These are phyloP conservation scores for Fonsecaea monophora DNA, from an alignment of 2,329 filamentous ascomycete species.

Conservation along the genomic window DNA sequence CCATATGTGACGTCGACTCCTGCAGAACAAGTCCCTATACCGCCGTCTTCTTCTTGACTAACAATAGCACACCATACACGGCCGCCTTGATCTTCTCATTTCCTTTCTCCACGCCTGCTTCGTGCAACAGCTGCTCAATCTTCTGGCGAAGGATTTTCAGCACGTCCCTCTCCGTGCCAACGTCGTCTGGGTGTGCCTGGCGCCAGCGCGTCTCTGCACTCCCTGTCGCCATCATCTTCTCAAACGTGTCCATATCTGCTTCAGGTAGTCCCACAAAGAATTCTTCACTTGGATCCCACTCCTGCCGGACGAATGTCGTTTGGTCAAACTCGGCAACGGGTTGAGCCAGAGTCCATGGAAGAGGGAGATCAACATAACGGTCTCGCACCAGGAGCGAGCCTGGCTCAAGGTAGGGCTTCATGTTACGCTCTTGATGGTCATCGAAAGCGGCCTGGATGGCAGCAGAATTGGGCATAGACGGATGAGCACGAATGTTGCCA, in stretches of 20 bases:
- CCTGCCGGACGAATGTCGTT: constrained; percentile 14
- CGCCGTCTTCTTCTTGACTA: constrained; percentile 43
- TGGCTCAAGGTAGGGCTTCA: constrained; percentile 50
- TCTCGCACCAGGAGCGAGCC: constrained; percentile 53
- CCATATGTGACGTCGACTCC: neutral
- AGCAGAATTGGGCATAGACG: constrained; percentile 48
- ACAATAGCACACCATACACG: constrained; percentile 35
- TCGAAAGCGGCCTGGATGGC: constrained; percentile 54
- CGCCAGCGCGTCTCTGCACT: constrained; percentile 52
- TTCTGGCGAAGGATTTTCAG: constrained; percentile 41
- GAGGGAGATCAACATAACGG: constrained; percentile 52
- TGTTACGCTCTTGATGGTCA: constrained; percentile 48
- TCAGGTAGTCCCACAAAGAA: constrained; percentile 43
- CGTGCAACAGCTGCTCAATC: constrained; percentile 45
- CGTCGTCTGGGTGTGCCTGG: constrained; percentile 47
- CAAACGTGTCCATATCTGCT: constrained; percentile 42
- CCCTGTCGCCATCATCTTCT: constrained; percentile 44
- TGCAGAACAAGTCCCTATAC: neutral
- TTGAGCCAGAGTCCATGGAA: constrained; percentile 56
- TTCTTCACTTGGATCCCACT: constrained; percentile 21
- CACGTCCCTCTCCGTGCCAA: constrained; percentile 44
- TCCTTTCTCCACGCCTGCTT: constrained; percentile 50
- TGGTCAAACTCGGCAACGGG: constrained; percentile 33
- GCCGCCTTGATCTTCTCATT: constrained; percentile 33
- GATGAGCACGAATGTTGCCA: constrained; percentile 41